These are phyloP conservation scores for Gossypium gossypioides DNA, from an alignment of 441 rosid genomes.

Conservation along the genomic window DNA sequence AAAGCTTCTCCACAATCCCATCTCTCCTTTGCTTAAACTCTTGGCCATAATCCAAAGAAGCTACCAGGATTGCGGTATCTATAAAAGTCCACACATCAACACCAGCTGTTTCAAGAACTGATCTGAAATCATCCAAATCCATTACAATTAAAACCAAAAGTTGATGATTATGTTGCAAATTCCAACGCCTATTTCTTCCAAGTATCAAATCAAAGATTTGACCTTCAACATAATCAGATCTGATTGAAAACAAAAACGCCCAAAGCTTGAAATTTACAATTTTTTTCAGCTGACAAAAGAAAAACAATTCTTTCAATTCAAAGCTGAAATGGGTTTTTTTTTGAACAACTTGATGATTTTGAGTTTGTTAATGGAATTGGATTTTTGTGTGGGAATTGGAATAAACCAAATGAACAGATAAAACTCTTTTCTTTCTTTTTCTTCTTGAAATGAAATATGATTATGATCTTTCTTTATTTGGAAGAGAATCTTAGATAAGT, in stretches of 20 bases:
- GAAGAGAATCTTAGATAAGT: background rate
- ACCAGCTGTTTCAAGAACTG: conserved; percentile 44
- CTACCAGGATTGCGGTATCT: conserved; percentile 55
- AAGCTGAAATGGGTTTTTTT: background rate
- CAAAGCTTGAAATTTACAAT: background rate
- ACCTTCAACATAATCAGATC: conserved; percentile 11
- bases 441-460: background rate
- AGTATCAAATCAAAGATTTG: background rate
- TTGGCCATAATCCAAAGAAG: conserved; percentile 36
- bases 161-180: background rate
- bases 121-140: conserved; percentile 63
- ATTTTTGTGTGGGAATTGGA: conserved; percentile 8
- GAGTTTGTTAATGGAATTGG: background rate
- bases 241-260: conserved; percentile 5
- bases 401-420: conserved; percentile 2
- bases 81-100: conserved; percentile 62
- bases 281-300: background rate
- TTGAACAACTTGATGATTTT: background rate
- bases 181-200: background rate
- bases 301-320: background rate
- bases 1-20: conserved; percentile 49
- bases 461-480: background rate
- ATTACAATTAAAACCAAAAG: conserved; percentile 17
- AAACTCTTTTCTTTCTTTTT: background rate
- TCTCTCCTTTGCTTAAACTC: conserved; percentile 53